Evolutionary conservation across 176 grass and related monocot genomes (phyloP).

Genomic region (Hordeum marinum): DNA sequence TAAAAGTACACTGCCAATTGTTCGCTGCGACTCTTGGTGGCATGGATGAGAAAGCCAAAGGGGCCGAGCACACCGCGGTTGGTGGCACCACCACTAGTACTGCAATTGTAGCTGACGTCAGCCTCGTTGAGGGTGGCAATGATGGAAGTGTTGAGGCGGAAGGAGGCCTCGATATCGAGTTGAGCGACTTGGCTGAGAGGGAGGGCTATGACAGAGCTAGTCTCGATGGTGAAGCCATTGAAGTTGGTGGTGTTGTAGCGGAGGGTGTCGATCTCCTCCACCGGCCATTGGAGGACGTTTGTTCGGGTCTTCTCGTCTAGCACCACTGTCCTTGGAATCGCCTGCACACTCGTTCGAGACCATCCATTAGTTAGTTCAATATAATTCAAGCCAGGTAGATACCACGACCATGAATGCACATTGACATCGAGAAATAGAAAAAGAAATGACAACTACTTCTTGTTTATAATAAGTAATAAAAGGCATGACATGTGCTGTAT

Average conservation of each 20-base stretch:
- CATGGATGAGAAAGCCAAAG: conserved; percentile 49
- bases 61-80: conserved; percentile 36
- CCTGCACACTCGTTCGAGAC: conserved; percentile 11
- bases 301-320: conserved; percentile 47
- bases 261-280: conserved; percentile 47
- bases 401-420: neutral
- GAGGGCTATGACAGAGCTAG: conserved; percentile 24
- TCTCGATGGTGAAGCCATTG: conserved; percentile 20
- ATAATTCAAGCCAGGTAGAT: neutral
- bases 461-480: neutral
- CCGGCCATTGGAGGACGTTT: conserved; percentile 65
- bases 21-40: conserved; percentile 7
- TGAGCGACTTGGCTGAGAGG: conserved; percentile 24
- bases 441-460: neutral
- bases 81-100: conserved; percentile 37
- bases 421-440: neutral
- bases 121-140: neutral
- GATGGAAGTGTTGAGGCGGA: conserved; percentile 26
- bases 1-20: conserved; percentile 59
- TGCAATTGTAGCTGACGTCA: conserved; percentile 44
- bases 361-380: neutral
- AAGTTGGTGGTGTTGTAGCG: conserved; percentile 26
- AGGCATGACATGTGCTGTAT: neutral
- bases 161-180: conserved; percentile 52
- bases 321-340: conserved; percentile 43